These are phyloP conservation scores for Sicyos baderoa DNA, from an alignment of 306 rosid species.

Conservation along the genomic window DNA sequence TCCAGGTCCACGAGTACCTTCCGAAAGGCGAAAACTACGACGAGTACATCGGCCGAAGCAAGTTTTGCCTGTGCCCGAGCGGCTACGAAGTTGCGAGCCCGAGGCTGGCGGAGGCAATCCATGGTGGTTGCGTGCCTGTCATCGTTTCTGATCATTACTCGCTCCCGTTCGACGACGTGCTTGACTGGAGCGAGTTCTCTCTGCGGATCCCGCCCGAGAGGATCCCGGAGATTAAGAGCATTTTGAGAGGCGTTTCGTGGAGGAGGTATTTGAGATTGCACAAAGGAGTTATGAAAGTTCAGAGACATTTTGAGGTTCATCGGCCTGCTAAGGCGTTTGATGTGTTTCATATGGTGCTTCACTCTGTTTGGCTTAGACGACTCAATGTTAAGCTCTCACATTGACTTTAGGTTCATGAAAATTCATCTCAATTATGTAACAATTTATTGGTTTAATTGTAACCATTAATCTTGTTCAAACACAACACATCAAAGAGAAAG, in stretches of 20 bases:
- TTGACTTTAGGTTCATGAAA: not conserved
- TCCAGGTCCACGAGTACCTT: conserved; percentile 54
- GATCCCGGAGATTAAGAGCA: conserved; percentile 44
- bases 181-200: conserved; percentile 56
- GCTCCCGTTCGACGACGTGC: conserved; percentile 57
- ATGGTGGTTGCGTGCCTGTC: conserved; percentile 59
- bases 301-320: conserved; percentile 46
- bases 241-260: conserved; percentile 31
- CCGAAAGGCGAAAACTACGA: conserved; percentile 28
- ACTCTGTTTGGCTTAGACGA: conserved; percentile 68
- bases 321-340: conserved; percentile 53
- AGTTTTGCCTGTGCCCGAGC: conserved; percentile 71
- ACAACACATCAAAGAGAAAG: no score
- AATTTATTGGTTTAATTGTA: no score
- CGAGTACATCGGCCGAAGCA: conserved; percentile 37
- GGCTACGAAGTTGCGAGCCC: conserved; percentile 85
- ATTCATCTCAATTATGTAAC: no score
- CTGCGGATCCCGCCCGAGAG: conserved; percentile 35
- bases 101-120: conserved; percentile 51
- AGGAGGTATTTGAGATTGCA: conserved; percentile 39
- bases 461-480: no score
- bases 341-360: conserved; percentile 62
- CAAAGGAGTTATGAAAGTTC: conserved; percentile 36
- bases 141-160: conserved; percentile 45
- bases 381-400: conserved; percentile 32